Conservation (phyloP, 352 stramenopile species). For the Pythium phragmitis region DNA sequence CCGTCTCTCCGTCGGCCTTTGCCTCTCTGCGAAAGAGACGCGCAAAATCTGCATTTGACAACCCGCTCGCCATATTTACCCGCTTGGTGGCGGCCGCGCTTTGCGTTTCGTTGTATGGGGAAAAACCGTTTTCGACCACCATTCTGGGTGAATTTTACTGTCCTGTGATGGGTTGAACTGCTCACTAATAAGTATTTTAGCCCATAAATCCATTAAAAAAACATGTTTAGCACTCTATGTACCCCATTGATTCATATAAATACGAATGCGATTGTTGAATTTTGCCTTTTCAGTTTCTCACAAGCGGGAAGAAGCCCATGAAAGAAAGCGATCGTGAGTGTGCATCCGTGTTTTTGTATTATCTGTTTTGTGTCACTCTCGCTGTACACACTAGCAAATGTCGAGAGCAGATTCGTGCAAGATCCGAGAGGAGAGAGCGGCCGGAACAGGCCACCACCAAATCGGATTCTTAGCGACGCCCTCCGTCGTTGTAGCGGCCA, state of each 20-base stretch:
- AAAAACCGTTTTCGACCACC: constrained; percentile 3
- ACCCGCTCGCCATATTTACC: constrained; percentile 21
- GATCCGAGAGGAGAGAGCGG: background rate
- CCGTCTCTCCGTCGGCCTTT: constrained; percentile 12
- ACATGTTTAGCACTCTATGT: background rate
- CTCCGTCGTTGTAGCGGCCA: constrained; percentile 15
- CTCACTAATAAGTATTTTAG: no score
- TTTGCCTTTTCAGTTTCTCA: constrained; percentile 4
- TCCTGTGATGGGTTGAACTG: background rate
- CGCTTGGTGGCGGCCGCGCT: background rate
- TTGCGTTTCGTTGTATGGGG: background rate
- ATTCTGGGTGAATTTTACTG: background rate
- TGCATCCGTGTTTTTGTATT: constrained; percentile 21
- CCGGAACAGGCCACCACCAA: background rate
- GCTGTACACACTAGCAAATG: background rate
- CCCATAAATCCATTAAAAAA: background rate
- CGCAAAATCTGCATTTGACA: constrained; percentile 82
- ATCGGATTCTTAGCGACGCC: background rate
- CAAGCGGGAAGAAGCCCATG: background rate
- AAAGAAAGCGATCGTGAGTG: background rate
- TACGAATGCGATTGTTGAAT: constrained; percentile 7
- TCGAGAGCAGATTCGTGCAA: background rate
- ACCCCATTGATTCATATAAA: background rate
- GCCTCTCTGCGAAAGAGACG: constrained; percentile 55
- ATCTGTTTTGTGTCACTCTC: background rate